Conservation (phyloP, 768 basidiomycete genomes). For the Mrakia gelida region DNA sequence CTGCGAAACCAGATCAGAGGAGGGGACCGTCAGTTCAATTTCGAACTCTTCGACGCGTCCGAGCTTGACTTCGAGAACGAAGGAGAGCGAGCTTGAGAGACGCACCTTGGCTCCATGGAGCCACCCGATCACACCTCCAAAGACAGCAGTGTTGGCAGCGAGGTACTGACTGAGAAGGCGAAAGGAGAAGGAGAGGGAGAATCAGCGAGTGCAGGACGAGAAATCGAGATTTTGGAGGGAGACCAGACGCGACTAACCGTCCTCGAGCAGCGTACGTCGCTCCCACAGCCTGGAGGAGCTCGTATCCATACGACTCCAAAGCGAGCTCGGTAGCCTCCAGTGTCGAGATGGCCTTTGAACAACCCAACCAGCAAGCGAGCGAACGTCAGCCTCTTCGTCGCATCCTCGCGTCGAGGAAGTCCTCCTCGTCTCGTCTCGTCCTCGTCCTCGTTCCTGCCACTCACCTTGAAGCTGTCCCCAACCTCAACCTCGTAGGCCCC, state of each 20-base stretch:
- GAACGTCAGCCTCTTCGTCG: neutral
- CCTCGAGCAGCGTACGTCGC: slow-evolving; percentile 42
- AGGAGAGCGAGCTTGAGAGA: slow-evolving; percentile 39
- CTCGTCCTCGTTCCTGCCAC: neutral
- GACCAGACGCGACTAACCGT: slow-evolving; percentile 31
- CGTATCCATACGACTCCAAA: slow-evolving; percentile 45
- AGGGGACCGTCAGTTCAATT: slow-evolving; percentile 15
- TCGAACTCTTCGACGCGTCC: no score
- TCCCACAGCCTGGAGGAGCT: slow-evolving; percentile 44
- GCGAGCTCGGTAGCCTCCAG: slow-evolving; percentile 44
- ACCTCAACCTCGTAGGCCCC: slow-evolving; percentile 41
- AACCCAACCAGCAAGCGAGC: neutral
- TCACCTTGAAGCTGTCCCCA: slow-evolving; percentile 42
- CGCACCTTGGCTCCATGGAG: slow-evolving; percentile 45
- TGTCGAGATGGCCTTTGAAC: slow-evolving; percentile 39
- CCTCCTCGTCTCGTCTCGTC: neutral
- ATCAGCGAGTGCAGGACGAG: neutral
- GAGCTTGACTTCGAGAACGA: neutral
- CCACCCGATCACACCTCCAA: slow-evolving; percentile 38
- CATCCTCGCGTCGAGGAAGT: neutral
- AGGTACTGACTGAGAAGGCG: slow-evolving; percentile 12
- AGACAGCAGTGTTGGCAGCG: slow-evolving; percentile 1
- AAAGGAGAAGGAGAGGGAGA: no score
- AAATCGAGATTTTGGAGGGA: neutral
- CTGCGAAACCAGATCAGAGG: neutral